phyloP scores from a whole-genome alignment of 768 basidiomycete species.

The Rhodotorula diobovata region DNA sequence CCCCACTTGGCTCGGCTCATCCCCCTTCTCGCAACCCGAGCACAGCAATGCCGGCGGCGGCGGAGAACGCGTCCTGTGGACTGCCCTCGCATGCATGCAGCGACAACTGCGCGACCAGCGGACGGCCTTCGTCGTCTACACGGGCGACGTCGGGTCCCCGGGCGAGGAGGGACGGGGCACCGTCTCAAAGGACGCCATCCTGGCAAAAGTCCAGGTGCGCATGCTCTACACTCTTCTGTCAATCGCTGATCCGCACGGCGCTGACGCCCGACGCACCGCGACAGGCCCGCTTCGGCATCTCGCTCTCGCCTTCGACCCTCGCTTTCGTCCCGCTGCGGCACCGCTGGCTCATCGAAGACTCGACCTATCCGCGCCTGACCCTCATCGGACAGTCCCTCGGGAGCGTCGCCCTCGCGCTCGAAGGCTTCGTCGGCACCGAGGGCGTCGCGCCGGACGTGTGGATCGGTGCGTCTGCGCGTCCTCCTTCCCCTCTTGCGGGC shows the following conservation, averaged over 20 bases:
- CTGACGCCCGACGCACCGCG: background rate
- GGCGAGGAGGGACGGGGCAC: no score
- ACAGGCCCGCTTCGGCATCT: conserved; percentile 76
- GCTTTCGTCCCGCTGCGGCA: conserved; percentile 76
- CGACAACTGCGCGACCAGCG: conserved; percentile 54
- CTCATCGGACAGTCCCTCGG: conserved; percentile 86
- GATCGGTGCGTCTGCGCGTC: conserved; percentile 70
- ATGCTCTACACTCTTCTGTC: background rate
- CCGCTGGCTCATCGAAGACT: conserved; percentile 69
- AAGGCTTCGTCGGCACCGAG: conserved; percentile 58
- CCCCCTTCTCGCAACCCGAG: no score
- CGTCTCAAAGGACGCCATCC: conserved; percentile 70
- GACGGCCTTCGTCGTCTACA: conserved; percentile 71
- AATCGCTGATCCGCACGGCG: no score
- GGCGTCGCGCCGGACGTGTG: conserved; percentile 80
- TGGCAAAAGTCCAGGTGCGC: conserved; percentile 72
- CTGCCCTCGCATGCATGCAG: conserved; percentile 74
- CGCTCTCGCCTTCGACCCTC: conserved; percentile 60
- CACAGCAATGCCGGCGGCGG: conserved; percentile 90
- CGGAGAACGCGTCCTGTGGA: conserved; percentile 93
- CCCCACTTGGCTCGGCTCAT: background rate
- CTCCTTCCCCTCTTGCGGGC: background rate
- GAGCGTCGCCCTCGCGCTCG: conserved; percentile 74
- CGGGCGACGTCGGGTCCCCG: conserved; percentile 74
- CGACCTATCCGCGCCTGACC: conserved; percentile 83